A percentile compares a stretch with the other conserved stretches of the same genome.
These are phyloP conservation scores for Didymella keratinophila DNA, from an alignment of 2,329 filamentous ascomycete genomes.

Conservation along the genomic window DNA sequence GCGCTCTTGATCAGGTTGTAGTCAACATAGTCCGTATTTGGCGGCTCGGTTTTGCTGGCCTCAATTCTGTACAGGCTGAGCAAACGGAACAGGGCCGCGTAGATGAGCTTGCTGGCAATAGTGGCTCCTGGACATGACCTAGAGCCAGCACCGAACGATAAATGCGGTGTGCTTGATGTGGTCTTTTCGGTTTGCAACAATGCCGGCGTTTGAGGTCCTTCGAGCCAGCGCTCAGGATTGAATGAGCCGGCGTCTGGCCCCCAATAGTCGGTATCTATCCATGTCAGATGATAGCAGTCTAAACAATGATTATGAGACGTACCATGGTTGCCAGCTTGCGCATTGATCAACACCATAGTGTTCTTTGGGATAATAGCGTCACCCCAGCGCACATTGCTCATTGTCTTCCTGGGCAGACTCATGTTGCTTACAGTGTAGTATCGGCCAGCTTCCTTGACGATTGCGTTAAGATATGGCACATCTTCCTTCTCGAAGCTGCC, in stretches of 20 bases:
- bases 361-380: conserved; percentile 56
- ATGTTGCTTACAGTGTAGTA: conserved; percentile 51
- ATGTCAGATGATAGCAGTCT: background rate
- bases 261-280: background rate
- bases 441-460: background rate
- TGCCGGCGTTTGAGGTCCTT: background rate
- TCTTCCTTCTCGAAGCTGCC: background rate
- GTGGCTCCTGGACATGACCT: background rate
- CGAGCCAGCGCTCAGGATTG: conserved; percentile 1
- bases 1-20: background rate
- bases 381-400: conserved; percentile 60
- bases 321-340: background rate
- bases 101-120: background rate
- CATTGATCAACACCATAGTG: background rate
- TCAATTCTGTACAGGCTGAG: background rate
- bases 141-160: background rate
- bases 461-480: background rate
- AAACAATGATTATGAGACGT: background rate
- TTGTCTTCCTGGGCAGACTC: conserved; percentile 61
- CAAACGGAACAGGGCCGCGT: background rate
- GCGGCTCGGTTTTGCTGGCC: background rate
- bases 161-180: background rate
- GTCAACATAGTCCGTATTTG: background rate
- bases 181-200: background rate
- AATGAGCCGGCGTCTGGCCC: background rate